Base-by-base conservation (phyloP, 2,329 filamentous ascomycete genomes). In the Cladosporium sp. region DNA sequence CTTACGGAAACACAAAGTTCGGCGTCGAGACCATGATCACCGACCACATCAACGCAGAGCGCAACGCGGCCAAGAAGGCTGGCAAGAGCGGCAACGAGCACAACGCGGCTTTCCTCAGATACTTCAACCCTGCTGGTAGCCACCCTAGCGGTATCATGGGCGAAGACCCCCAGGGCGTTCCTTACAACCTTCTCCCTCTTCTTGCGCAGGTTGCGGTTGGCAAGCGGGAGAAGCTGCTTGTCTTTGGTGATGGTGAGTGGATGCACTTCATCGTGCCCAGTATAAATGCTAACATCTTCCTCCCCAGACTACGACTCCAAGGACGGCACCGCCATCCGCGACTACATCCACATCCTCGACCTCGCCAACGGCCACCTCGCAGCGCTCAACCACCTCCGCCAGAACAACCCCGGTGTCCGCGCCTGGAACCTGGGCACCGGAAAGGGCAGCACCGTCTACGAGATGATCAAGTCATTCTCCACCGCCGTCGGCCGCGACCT, bases 351-450 rank as follows among this genome's bases (percentile, higher is more conserved):
- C 84, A 92, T 97, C 66, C 86, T 96, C 69, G 93, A 97, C 76
- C 88, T 97, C 28, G 92, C 93, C 55, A 87, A 87, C 69, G 93
- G 93, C 68, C 93, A 97, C 79, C 83, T 97, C 66, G 87, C 92
- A 67, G 95, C 96, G 26, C 89, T 99, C 72, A 93, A 95, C 82
- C 92, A 96, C 82, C 89, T 97, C 60, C 90, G 91, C 73, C 86
- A 91, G 71, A 83, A 94, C 72, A 87, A 92, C 74, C 94, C 95
- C 21, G 95, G 95, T 65, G 91, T 97, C 71, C 91, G 92, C 78
- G 93, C 93, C 65, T 99, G 94, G 94, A 99, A 99, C 81, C 80
- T 99, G 72, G 96, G 96, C 66, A 97, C 93, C 0, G 95, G 95
- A 68, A 92, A 90, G 73, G 95, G 95, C 72, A 96, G 91, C 80